A percentile compares a stretch with the other conserved stretches of the same genome.
These are phyloP conservation scores for Apiospora marii DNA, from an alignment of 2,329 filamentous ascomycete genomes.

Conservation along the genomic window DNA sequence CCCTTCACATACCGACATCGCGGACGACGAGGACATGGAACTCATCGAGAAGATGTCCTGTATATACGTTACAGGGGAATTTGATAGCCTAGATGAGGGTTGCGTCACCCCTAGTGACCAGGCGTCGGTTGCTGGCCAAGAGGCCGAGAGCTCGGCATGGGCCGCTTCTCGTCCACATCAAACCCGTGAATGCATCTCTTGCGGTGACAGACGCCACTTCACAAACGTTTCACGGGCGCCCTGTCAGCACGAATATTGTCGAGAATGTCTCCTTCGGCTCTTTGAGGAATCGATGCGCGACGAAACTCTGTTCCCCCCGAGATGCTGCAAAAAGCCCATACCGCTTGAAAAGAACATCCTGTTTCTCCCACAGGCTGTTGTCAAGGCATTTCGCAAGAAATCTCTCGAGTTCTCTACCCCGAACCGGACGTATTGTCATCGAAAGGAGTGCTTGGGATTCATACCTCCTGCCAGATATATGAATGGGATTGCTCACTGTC, in stretches of 20 bases:
- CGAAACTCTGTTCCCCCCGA: constrained; percentile 62
- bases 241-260: constrained; percentile 59
- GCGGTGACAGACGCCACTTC: constrained; percentile 29
- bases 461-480: constrained; percentile 46
- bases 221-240: constrained; percentile 31
- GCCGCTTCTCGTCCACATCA: constrained; percentile 29
- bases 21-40: not conserved
- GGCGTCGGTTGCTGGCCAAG: not conserved
- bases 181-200: constrained; percentile 30
- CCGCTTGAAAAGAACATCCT: constrained; percentile 42
- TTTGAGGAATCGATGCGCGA: constrained; percentile 55
- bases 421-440: constrained; percentile 60
- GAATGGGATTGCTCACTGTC: constrained; percentile 49
- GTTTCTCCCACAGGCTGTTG: constrained; percentile 47
- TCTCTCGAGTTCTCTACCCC: constrained; percentile 56
- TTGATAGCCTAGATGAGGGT: no score
- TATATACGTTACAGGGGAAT: no score
- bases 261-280: constrained; percentile 52
- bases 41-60: not conserved
- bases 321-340: constrained; percentile 57
- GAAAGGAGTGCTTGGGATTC: constrained; percentile 53
- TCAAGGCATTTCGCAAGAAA: constrained; percentile 51
- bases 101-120: no score
- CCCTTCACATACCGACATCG: no score
- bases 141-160: constrained; percentile 33